Evolutionary conservation across 768 basidiomycete species (phyloP).

Genomic region (Kwoniella pini): DNA sequence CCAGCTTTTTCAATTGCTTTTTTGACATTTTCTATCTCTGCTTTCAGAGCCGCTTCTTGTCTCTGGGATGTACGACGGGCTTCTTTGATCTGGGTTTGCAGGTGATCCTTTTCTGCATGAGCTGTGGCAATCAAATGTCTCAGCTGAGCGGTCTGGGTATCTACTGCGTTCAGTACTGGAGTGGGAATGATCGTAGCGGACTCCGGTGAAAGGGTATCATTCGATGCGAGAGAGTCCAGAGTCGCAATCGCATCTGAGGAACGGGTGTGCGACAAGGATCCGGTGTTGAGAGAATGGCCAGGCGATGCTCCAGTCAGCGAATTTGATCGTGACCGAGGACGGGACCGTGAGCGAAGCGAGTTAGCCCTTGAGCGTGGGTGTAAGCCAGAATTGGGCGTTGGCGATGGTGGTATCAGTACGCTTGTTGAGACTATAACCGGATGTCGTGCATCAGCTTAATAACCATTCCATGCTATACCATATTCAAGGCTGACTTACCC

Average conservation of each 20-base stretch:
- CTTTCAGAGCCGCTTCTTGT: conserved; percentile 73
- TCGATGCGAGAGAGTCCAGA: conserved; percentile 6
- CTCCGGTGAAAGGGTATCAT: conserved; percentile 12
- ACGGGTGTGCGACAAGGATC: conserved; percentile 11
- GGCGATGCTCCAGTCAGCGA: conserved; percentile 29
- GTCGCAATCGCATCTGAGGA: conserved; percentile 12
- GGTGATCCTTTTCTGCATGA: conserved; percentile 67
- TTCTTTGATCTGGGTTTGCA: conserved; percentile 71
- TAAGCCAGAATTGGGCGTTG: conserved; percentile 17
- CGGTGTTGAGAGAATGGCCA: conserved; percentile 6
- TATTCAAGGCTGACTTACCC: no score
- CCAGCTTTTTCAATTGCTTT: conserved; percentile 78
- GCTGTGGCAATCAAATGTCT: conserved; percentile 67
- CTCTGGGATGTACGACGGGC: conserved; percentile 80
- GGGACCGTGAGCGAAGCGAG: conserved; percentile 47
- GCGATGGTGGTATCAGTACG: conserved; percentile 39
- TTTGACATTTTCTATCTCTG: conserved; percentile 81
- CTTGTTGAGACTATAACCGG: conserved; percentile 44
- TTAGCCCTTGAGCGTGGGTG: conserved; percentile 51
- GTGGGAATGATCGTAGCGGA: conserved; percentile 32
- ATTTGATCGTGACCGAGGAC: conserved; percentile 50
- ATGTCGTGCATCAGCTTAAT: conserved; percentile 9
- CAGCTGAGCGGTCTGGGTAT: conserved; percentile 56
- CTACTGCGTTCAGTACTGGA: conserved; percentile 37
- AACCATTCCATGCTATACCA: neutral